Conservation (phyloP, 2,329 filamentous ascomycete genomes). For the Simplicillium aogashimaense region DNA sequence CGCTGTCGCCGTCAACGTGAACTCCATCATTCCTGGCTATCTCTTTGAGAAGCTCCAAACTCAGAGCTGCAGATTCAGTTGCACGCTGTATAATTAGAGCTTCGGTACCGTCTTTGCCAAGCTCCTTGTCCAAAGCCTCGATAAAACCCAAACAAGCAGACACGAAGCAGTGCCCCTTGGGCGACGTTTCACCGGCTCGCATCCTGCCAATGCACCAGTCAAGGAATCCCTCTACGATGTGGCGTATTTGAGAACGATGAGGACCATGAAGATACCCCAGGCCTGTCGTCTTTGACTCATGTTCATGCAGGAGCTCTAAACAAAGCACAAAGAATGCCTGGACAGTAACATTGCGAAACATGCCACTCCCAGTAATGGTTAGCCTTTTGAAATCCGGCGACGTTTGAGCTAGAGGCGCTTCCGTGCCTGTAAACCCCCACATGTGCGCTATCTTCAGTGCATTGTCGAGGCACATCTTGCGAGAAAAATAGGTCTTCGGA, state of each 20-base stretch:
- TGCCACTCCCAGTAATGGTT: constrained; percentile 27
- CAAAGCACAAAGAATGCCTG: constrained; percentile 31
- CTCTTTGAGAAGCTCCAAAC: constrained; percentile 21
- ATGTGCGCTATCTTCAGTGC: constrained; percentile 24
- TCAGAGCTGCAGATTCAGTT: constrained; percentile 14
- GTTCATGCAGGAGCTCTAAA: constrained; percentile 34
- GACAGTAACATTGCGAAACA: constrained; percentile 29
- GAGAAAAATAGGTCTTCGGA: constrained; percentile 41
- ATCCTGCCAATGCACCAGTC: constrained; percentile 23
- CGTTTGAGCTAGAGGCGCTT: constrained; percentile 8
- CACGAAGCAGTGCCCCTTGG: constrained; percentile 28
- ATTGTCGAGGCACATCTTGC: constrained; percentile 37
- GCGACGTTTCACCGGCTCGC: constrained; percentile 31
- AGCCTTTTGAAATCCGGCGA: constrained; percentile 26
- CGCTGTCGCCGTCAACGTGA: constrained; percentile 4
- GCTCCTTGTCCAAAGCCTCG: constrained; percentile 20
- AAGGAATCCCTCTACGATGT: constrained; percentile 16
- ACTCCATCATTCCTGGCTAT: constrained; percentile 18
- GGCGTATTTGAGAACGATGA: constrained; percentile 19
- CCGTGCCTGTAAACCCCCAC: constrained; percentile 15
- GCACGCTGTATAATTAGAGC: constrained; percentile 17
- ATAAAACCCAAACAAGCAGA: constrained; percentile 20
- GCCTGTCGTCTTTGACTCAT: constrained; percentile 26
- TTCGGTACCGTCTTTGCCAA: constrained; percentile 19
- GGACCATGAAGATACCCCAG: constrained; percentile 18